A percentile compares a stretch with the other conserved stretches of the same genome.
Conservation (phyloP, 2,329 filamentous ascomycete genomes). For the Magnaporthales sp. region DNA sequence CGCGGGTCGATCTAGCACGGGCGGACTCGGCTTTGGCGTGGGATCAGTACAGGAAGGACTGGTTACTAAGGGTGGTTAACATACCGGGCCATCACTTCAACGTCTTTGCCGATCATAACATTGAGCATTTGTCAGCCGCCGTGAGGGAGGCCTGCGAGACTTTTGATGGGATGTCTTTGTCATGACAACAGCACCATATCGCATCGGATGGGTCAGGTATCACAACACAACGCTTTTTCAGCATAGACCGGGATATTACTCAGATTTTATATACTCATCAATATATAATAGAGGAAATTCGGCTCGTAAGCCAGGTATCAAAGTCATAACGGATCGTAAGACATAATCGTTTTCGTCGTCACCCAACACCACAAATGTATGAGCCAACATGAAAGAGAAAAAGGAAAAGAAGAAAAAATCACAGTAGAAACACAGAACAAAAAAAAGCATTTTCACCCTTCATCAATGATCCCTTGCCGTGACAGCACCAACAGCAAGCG, state of each 20-base stretch:
- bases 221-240: background rate
- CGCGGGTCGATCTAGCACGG: slow-evolving; percentile 34
- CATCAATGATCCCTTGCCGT: slow-evolving; percentile 28
- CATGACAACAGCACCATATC: background rate
- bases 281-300: background rate
- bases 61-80: slow-evolving; percentile 37
- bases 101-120: slow-evolving; percentile 26
- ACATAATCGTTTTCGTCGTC: background rate
- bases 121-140: slow-evolving; percentile 17
- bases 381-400: background rate
- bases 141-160: slow-evolving; percentile 18
- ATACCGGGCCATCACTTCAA: slow-evolving; percentile 44
- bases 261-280: background rate
- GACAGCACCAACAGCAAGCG: slow-evolving; percentile 60
- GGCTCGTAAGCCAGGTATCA: background rate
- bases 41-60: slow-evolving; percentile 33
- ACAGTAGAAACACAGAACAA: background rate
- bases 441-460: background rate
- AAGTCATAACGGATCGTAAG: background rate
- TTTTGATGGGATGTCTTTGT: slow-evolving; percentile 10
- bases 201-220: too few relatives aligned
- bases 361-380: background rate
- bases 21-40: slow-evolving; percentile 36
- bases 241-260: background rate
- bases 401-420: background rate